Evolutionary conservation across 257 asterid genomes (phyloP), one percentile per base, ranked within the genome.

Genomic region (Solanum appendiculatum): DNA sequence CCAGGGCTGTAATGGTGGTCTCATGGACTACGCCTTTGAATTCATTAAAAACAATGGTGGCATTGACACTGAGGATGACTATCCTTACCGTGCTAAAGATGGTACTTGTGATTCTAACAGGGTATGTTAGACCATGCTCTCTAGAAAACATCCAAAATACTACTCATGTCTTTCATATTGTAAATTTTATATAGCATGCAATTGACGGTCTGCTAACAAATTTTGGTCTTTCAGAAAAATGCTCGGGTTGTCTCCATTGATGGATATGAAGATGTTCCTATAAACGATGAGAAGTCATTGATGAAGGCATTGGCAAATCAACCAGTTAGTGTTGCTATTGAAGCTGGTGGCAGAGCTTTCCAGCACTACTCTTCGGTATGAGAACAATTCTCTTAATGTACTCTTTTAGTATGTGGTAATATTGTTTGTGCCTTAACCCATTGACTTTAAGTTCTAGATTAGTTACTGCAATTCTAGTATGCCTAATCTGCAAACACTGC

Each of bases 301-400:
- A 89, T 85, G 96, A 96, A 96, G 89, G 99, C 98, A 1, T 91
- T 95, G 40, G 93, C 98, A 25, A 84, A 91, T 77, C 99, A 95
- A 86, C 98, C 98, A 0, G 94, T 96, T 84, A 94, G 97, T 58
- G 98, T 96, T 82, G 98, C 98, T 60, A 94, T 96, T 91, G 98
- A 95, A 89, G 99, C 96, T 1, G 98, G 99, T 13, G 98, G 98
- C 91, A 91, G 98, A 88, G 98, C 94, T 84, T 96, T 96, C 90
- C 99, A 96, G 91, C 94, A 93, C 56, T 96, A 96, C 89, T 88
- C 92, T 16, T 95, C 98, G 88, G 99, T 96, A 94, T 4, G 6
- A 54, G 31, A 25, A 81, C 5, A 11, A 66, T 33, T 51, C 42
- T 42, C 48, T 46, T 34, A 7, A 15, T 44, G 37, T 78, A 8